Percentiles rank a stretch among this genome's conserved stretches.
Conservation (phyloP, 148 eudicot species). For the Rhododendron williamsianum region DNA sequence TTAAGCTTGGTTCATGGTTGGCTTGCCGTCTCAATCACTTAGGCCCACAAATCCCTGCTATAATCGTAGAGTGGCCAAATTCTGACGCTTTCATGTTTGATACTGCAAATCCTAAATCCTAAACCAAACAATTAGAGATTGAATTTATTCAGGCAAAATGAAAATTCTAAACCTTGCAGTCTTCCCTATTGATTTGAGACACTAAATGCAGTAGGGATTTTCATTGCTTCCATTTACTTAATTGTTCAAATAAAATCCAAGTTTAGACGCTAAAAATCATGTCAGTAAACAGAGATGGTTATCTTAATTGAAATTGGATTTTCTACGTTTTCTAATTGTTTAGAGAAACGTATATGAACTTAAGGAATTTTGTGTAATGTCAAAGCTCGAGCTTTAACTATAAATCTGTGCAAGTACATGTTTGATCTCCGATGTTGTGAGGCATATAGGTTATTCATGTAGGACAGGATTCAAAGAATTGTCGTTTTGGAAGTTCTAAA, state of each 20-base stretch:
- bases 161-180: neutral
- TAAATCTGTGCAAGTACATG: neutral
- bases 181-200: neutral
- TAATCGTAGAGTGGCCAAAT: neutral
- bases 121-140: neutral
- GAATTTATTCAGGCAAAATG: neutral
- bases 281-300: neutral
- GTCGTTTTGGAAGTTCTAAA: neutral
- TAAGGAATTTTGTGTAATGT: neutral
- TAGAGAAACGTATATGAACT: neutral
- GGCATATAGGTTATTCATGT: neutral
- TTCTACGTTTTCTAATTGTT: neutral
- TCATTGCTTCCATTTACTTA: neutral
- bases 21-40: too few relatives aligned
- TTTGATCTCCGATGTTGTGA: neutral
- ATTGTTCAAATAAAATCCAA: neutral
- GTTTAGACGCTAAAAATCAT: neutral
- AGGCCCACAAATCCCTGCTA: neutral
- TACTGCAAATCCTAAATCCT: neutral
- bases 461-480: neutral
- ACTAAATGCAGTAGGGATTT: neutral
- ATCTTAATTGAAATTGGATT: neutral
- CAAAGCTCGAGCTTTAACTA: neutral
- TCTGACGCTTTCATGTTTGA: neutral
- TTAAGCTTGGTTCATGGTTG: too few relatives aligned